Percentiles rank a stretch among this genome's conserved stretches.
phyloP scores from a whole-genome alignment of 495 filamentous ascomycete genomes.

The Letharia columbiana region DNA sequence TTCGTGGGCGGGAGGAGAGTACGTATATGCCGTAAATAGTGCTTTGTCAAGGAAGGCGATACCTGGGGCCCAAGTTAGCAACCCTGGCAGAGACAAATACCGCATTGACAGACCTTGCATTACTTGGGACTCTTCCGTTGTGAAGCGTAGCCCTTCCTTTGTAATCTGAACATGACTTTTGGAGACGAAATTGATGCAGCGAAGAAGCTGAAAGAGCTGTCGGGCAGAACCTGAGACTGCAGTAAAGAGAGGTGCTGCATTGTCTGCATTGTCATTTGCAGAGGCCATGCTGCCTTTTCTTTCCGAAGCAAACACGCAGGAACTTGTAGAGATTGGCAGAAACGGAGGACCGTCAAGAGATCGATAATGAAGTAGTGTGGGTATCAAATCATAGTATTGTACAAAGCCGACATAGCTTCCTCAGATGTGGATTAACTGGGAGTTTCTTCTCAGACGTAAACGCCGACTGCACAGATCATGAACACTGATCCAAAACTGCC shows the following conservation, averaged over 20 bases:
- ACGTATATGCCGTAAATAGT: conserved; percentile 78
- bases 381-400: conserved; percentile 22
- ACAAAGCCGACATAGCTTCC: conserved; percentile 15
- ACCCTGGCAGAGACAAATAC: not conserved
- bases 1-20: conserved; percentile 40
- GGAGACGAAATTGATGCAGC: conserved; percentile 72
- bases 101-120: conserved; percentile 60
- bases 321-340: not conserved
- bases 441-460: conserved; percentile 73
- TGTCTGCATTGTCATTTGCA: conserved; percentile 19
- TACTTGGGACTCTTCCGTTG: conserved; percentile 71
- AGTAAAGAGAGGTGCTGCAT: conserved; percentile 54
- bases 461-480: conserved; percentile 96
- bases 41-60: conserved; percentile 74
- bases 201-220: conserved; percentile 81
- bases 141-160: conserved; percentile 73
- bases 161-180: conserved; percentile 81
- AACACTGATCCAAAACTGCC: conserved; percentile 86
- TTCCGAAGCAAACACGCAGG: not conserved
- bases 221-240: conserved; percentile 80
- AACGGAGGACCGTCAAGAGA: not conserved
- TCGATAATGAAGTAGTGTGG: not conserved
- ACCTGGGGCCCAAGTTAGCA: conserved; percentile 36
- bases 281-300: conserved; percentile 16
- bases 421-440: conserved; percentile 26